phyloP scores from a whole-genome alignment of 768 basidiomycete species.

The Lactifluus echinatus region DNA sequence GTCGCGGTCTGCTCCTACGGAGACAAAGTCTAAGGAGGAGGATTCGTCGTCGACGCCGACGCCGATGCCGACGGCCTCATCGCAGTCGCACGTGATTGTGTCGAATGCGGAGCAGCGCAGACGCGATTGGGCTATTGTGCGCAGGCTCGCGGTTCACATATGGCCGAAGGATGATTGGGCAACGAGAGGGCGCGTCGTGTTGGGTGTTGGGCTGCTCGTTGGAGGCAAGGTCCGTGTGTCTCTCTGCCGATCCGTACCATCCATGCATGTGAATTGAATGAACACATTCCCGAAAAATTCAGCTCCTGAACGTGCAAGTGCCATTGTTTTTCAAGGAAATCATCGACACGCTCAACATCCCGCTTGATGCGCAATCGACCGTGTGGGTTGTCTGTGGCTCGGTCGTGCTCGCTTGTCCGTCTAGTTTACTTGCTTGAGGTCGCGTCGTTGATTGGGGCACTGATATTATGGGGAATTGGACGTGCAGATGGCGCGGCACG shows the following conservation, averaged over 20 bases:
- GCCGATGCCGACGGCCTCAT: not conserved
- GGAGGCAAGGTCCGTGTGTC: conserved; percentile 66
- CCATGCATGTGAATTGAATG: not conserved
- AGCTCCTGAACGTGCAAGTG: conserved; percentile 97
- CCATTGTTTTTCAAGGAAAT: conserved; percentile 90
- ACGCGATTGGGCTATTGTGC: conserved; percentile 84
- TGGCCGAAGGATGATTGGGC: conserved; percentile 87
- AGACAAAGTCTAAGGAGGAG: no score
- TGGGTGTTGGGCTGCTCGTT: conserved; percentile 74
- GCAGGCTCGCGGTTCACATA: conserved; percentile 74
- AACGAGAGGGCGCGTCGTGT: conserved; percentile 71
- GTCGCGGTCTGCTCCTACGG: not conserved
- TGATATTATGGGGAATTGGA: no score
- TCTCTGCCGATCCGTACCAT: not conserved
- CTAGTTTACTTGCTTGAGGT: no score
- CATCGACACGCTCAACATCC: conserved; percentile 83
- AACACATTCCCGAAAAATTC: no score
- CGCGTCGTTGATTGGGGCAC: no score
- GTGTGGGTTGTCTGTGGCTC: conserved; percentile 92
- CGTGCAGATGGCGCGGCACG: conserved; percentile 82
- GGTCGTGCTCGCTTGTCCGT: conserved; percentile 83
- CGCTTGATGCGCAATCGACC: conserved; percentile 62
- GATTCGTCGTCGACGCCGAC: no score
- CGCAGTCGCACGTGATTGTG: not conserved
- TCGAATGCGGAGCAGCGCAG: conserved; percentile 43